Conservation (phyloP, 352 stramenopile species). For the Phytophthora constricta region DNA sequence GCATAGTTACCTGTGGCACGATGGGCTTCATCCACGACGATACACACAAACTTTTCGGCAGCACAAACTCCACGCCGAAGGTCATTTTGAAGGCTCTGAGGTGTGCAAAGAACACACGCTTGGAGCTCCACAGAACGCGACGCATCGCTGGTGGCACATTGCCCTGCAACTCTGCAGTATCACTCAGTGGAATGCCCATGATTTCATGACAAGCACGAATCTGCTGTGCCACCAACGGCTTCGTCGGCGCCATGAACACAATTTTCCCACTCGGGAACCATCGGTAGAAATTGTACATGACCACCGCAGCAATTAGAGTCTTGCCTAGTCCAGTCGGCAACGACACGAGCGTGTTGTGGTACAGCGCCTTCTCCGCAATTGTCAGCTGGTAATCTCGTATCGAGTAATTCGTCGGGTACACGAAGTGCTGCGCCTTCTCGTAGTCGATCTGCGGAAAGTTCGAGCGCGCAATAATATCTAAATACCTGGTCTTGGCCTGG, state of each 20-base stretch:
- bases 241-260: constrained; percentile 98
- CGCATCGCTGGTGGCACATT: constrained; percentile 76
- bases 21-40: constrained; percentile 99
- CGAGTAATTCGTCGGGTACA: constrained; percentile 92
- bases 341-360: constrained; percentile 98
- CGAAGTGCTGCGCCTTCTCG: constrained; percentile 68
- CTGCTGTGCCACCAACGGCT: constrained; percentile 98
- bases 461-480: constrained; percentile 45
- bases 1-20: constrained; percentile 97
- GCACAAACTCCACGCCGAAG: constrained; percentile 82
- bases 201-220: constrained; percentile 96
- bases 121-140: constrained; percentile 89
- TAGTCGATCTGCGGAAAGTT: constrained; percentile 64
- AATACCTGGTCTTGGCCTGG: constrained; percentile 63
- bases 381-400: constrained; percentile 95
- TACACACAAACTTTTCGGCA: constrained; percentile 91
- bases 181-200: constrained; percentile 92
- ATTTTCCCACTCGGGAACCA: constrained; percentile 97
- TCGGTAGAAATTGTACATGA: constrained; percentile 99
- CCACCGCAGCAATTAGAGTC: constrained; percentile 98
- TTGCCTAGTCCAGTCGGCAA: constrained; percentile 99
- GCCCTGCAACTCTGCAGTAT: constrained; percentile 88
- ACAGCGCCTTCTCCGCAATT: constrained; percentile 93
- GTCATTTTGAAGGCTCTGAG: constrained; percentile 98
- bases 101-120: constrained; percentile 98